phyloP scores from a whole-genome alignment of 2,329 filamentous ascomycete species.

The Talaromyces sp. region DNA sequence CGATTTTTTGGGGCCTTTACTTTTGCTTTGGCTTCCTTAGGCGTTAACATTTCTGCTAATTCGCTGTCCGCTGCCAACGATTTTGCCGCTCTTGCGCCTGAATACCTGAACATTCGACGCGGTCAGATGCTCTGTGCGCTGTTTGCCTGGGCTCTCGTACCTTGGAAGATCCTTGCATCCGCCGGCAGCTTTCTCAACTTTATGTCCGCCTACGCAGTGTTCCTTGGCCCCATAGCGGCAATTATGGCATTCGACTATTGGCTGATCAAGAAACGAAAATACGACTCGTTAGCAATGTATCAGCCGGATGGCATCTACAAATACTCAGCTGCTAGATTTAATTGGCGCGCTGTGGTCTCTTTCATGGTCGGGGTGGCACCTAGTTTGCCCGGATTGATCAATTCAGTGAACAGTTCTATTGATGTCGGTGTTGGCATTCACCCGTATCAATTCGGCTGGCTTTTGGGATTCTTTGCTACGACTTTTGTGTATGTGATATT shows the following conservation, averaged over 20 bases:
- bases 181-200: conserved; percentile 58
- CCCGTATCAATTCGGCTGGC: conserved; percentile 62
- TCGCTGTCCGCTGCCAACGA: conserved; percentile 52
- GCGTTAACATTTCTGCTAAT: conserved; percentile 50
- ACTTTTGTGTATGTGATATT: conserved; percentile 47
- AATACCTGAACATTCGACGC: conserved; percentile 52
- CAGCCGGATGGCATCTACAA: conserved; percentile 44
- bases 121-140: conserved; percentile 52
- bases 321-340: conserved; percentile 48
- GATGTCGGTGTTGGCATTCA: conserved; percentile 45
- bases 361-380: conserved; percentile 55
- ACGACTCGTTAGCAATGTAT: conserved; percentile 50
- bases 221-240: conserved; percentile 59
- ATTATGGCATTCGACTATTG: conserved; percentile 59
- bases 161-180: conserved; percentile 60
- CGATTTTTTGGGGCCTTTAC: conserved; percentile 48
- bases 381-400: conserved; percentile 51
- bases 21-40: conserved; percentile 49
- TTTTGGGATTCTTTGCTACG: conserved; percentile 56
- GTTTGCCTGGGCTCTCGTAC: conserved; percentile 56
- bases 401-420: conserved; percentile 34
- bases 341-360: conserved; percentile 56
- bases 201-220: conserved; percentile 61
- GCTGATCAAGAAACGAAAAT: conserved; percentile 46
- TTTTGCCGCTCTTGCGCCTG: conserved; percentile 50